A percentile compares a stretch with the other conserved stretches of the same genome.
Conservation (phyloP, 441 rosid species). For the Euphorbia corollata region DNA sequence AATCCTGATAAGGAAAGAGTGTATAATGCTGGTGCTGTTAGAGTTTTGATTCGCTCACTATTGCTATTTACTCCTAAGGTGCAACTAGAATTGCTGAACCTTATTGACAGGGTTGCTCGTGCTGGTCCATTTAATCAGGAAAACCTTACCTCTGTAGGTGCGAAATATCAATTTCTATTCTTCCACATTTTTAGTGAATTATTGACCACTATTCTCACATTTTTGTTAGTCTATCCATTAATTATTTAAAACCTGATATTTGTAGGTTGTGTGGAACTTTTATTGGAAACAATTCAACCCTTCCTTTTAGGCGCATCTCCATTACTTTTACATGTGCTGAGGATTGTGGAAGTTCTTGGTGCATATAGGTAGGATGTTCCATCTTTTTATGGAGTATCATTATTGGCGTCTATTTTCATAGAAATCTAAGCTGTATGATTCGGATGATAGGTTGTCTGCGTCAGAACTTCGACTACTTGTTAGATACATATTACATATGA, state of each 20-base stretch:
- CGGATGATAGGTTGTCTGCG: slow-evolving; percentile 76
- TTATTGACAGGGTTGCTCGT: slow-evolving; percentile 80
- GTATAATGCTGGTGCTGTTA: slow-evolving; percentile 85
- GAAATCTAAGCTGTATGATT: slow-evolving; percentile 26
- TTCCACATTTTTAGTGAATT: slow-evolving; percentile 12
- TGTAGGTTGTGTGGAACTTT: slow-evolving; percentile 93
- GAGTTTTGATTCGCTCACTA: slow-evolving; percentile 80
- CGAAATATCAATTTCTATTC: slow-evolving; percentile 26
- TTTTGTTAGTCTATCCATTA: slow-evolving; percentile 9
- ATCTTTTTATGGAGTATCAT: slow-evolving; percentile 18
- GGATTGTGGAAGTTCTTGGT: slow-evolving; percentile 96
- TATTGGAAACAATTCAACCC: slow-evolving; percentile 86
- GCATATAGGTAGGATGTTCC: slow-evolving; percentile 75
- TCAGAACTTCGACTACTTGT: slow-evolving; percentile 83
- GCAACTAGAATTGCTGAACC: slow-evolving; percentile 81
- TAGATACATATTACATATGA: slow-evolving; percentile 83
- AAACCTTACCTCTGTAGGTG: slow-evolving; percentile 92
- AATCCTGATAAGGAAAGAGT: slow-evolving; percentile 80
- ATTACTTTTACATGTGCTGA: slow-evolving; percentile 72
- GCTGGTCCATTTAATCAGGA: slow-evolving; percentile 95
- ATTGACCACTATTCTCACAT: slow-evolving; percentile 15
- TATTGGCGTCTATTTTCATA: slow-evolving; percentile 20
- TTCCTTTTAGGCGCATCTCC: slow-evolving; percentile 87
- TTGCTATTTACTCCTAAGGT: slow-evolving; percentile 93
- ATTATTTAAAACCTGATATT: slow-evolving; percentile 10